Evolutionary conservation across 169 alveolate species (phyloP).

Genomic region (Amoebophrya sp.): DNA sequence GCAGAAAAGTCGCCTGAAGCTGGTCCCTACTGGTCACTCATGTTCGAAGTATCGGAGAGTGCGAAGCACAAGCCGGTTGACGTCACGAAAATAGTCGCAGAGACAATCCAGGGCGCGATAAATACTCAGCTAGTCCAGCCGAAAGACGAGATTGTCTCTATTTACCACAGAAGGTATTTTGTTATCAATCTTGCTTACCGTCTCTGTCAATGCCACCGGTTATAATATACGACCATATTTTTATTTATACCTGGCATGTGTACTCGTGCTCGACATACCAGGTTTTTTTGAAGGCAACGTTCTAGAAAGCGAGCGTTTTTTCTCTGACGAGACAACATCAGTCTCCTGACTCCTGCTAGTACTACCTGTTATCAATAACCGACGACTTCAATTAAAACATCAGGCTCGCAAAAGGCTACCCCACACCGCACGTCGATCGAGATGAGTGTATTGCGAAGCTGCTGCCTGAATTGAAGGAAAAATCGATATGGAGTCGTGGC

Average conservation of each 20-base stretch:
- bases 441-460: not conserved
- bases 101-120: slow-evolving; percentile 23
- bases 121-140: not conserved
- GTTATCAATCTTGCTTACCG: too few species aligned
- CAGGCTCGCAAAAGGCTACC: slow-evolving; percentile 32
- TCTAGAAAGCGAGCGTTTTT: too few species aligned
- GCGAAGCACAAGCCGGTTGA: slow-evolving; percentile 21
- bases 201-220: too few species aligned
- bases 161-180: slow-evolving; percentile 17
- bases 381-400: too few species aligned
- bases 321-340: too few species aligned
- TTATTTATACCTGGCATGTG: not conserved
- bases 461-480: not conserved
- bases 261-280: not conserved
- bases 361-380: too few species aligned
- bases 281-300: too few species aligned
- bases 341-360: too few species aligned
- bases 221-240: not conserved
- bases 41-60: slow-evolving; percentile 30
- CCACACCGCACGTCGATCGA: slow-evolving; percentile 25
- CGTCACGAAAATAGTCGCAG: not conserved
- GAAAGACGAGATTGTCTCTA: slow-evolving; percentile 25
- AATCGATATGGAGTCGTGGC: slow-evolving; percentile 33
- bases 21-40: slow-evolving; percentile 33
- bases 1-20: not conserved